Conservation (phyloP, 129 eudicot genomes). For the Gnaphalium uliginosum region DNA sequence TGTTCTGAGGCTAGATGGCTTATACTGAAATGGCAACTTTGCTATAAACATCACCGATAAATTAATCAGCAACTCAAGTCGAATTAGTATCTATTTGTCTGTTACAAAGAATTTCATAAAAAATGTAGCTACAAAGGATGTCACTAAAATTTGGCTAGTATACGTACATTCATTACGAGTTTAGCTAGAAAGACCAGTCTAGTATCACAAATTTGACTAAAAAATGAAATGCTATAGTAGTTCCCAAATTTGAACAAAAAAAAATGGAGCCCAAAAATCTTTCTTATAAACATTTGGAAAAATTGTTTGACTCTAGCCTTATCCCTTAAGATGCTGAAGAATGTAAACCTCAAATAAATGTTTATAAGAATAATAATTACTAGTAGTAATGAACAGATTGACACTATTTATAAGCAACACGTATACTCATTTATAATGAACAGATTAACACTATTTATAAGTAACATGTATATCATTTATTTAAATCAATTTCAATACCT, state of each 20-base stretch:
- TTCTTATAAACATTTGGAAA: background rate
- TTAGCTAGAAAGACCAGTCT: background rate
- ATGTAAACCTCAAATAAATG: constrained; percentile 10
- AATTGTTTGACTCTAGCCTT: background rate
- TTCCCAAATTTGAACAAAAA: background rate
- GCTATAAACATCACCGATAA: constrained; percentile 1
- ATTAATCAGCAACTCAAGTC: constrained; percentile 17
- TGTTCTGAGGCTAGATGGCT: constrained; percentile 6
- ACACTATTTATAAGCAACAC: background rate
- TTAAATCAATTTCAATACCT: constrained; percentile 3
- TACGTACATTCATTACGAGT: background rate
- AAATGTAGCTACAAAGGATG: too few species aligned
- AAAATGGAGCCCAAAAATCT: background rate
- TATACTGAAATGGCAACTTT: constrained; percentile 18
- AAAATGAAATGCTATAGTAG: background rate
- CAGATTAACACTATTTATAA: too few species aligned
- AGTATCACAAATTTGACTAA: constrained; percentile 7
- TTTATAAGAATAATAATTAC: background rate
- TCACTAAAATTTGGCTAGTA: too few species aligned
- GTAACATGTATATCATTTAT: too few species aligned
- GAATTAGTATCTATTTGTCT: background rate
- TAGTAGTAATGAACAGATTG: background rate
- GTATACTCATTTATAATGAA: background rate
- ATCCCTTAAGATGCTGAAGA: background rate
- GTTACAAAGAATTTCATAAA: background rate